These are phyloP conservation scores for Stephania japonica DNA, from an alignment of 164 flowering plant genomes.

Conservation along the genomic window DNA sequence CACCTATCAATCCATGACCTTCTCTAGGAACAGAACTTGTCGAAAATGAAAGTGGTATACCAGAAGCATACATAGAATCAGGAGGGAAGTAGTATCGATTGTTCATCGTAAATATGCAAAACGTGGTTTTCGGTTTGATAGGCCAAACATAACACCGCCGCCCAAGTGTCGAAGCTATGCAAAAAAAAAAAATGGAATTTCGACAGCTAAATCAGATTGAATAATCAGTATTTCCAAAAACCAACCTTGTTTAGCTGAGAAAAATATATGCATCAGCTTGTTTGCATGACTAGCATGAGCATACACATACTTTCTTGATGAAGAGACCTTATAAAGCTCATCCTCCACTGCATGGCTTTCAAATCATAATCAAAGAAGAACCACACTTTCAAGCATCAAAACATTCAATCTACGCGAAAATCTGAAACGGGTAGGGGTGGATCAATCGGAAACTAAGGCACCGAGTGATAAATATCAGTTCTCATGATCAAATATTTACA, in stretches of 20 bases:
- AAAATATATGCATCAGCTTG: background rate
- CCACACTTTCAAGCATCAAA: background rate
- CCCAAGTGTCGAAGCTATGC: too few relatives aligned
- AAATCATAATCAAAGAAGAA: background rate
- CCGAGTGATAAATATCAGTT: background rate
- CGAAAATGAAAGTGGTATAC: conserved; percentile 27
- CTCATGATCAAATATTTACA: background rate
- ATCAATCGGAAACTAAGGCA: background rate
- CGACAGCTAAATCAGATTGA: background rate
- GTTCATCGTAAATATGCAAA: conserved; percentile 31
- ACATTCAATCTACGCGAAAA: background rate
- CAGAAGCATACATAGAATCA: conserved; percentile 30
- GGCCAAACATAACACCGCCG: background rate
- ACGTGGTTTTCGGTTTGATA: background rate
- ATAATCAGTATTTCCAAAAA: background rate
- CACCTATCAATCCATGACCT: conserved; percentile 13
- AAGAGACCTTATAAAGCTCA: background rate
- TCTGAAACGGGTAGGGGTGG: conserved; percentile 9
- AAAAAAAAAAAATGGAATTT: too few relatives aligned
- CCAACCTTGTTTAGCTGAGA: background rate
- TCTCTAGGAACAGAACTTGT: conserved; percentile 26
- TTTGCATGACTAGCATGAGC: background rate
- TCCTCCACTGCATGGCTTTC: background rate
- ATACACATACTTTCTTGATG: background rate
- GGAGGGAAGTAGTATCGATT: conserved; percentile 38